phyloP scores from a whole-genome alignment of 345 rosid genomes.

The Sonneratia alba region DNA sequence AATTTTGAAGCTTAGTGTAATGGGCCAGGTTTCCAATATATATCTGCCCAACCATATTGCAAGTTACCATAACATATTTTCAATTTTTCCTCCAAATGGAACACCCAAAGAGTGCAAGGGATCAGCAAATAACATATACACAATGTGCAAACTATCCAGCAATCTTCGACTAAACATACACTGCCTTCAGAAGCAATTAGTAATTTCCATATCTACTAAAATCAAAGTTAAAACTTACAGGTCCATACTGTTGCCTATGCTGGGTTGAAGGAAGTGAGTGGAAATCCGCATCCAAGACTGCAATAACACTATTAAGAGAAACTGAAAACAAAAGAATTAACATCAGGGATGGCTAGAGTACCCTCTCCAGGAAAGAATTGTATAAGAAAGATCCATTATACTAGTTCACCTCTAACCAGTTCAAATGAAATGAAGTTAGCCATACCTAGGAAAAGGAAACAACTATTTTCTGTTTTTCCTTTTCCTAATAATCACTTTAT shows the following conservation, averaged over 20 bases:
- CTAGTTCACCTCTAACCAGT: background rate
- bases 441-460: background rate
- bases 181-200: background rate
- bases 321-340: slow-evolving; percentile 42
- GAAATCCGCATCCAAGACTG: slow-evolving; percentile 97
- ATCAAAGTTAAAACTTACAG: slow-evolving; percentile 46
- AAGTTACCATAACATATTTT: background rate
- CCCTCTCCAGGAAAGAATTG: background rate
- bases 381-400: background rate
- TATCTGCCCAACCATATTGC: background rate
- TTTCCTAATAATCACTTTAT: background rate
- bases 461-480: background rate
- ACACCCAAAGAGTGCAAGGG: background rate
- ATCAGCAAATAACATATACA: background rate
- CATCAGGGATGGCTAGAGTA: background rate
- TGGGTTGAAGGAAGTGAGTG: slow-evolving; percentile 93
- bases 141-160: background rate
- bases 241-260: slow-evolving; percentile 95
- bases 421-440: background rate
- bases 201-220: background rate
- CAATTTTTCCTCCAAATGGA: background rate
- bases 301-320: slow-evolving; percentile 91
- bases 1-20: no score
- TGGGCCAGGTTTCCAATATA: no score
- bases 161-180: background rate